phyloP scores from a whole-genome alignment of 768 basidiomycete species.

The Podaxis sp. region DNA sequence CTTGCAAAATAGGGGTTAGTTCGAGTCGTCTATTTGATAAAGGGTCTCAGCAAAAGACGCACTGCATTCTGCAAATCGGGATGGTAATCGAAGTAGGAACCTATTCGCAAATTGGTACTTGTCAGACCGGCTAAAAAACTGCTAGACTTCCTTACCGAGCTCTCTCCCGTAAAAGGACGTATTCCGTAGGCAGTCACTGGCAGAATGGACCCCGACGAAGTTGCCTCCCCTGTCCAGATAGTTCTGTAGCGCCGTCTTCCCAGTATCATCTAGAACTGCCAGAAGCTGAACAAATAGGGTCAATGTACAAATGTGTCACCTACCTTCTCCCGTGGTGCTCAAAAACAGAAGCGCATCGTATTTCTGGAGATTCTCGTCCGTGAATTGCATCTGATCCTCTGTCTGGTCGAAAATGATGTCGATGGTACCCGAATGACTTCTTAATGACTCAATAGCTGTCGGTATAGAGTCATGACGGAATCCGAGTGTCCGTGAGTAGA shows the following conservation, averaged over 20 bases:
- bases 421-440: conserved; percentile 37
- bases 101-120: conserved; percentile 21
- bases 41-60: conserved; percentile 17
- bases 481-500: conserved; percentile 56
- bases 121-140: neutral
- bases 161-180: conserved; percentile 53
- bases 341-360: conserved; percentile 72
- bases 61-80: conserved; percentile 63
- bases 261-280: conserved; percentile 54
- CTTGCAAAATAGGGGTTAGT: conserved; percentile 22
- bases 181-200: conserved; percentile 55
- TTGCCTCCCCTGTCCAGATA: conserved; percentile 69
- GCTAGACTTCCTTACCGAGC: conserved; percentile 37
- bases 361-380: conserved; percentile 40
- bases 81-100: conserved; percentile 72
- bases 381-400: conserved; percentile 58
- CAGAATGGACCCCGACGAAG: conserved; percentile 66
- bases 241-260: conserved; percentile 56
- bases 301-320: conserved; percentile 12
- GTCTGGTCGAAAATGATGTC: conserved; percentile 58
- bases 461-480: conserved; percentile 78
- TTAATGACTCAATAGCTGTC: conserved; percentile 55
- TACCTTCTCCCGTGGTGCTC: conserved; percentile 65
- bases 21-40: neutral
- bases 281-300: neutral